Base-by-base conservation (phyloP, 768 basidiomycete genomes). In the Podaxis carcinomalis region DNA sequence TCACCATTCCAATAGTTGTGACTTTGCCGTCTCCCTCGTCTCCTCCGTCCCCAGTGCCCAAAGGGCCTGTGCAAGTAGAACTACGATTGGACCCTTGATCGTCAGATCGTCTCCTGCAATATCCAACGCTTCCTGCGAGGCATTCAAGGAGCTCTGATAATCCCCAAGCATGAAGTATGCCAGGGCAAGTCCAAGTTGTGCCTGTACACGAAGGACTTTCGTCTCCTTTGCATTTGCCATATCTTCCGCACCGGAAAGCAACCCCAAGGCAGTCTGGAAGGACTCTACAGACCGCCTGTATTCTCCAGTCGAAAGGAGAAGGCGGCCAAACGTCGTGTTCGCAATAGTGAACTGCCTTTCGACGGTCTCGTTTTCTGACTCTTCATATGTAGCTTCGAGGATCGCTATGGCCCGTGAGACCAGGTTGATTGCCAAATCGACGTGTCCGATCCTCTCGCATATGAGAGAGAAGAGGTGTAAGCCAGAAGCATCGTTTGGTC, bases 341-440 rank as follows among this genome's bases (percentile, higher is more conserved):
- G 95, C 92, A 40, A 94, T 84, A 4, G 83, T 85, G 68, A 89
- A 99, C 56, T 83, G 87, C 53, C 79, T 75, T 72, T 98, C 97
- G 10, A 93, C 84, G 23, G 78, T 75, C 1, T 87, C 73, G 56
- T 93, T 89, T 72, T 99, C 97, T 13, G 83, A 84, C 56, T 89
- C 86, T 70, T 99, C 97, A 74, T 97, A 99, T 27, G 83, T 81
- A 1, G 84, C 80, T 72, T 98, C 96, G n/a, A 98, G 76, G 9
- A 94, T 77, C 3, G 72, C 62, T 13, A 93, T 91, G 0, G 90
- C 86, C 28, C 79, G 80, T 36, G 78, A 72, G 42, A 95, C 78
- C 36, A 85, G 75, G 25, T 77, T 73, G 14, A 80, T 74, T 5
- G 86, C 91, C 28, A 85, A 78, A 14, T 86, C 83, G 28, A 80